Evolutionary conservation across 2,329 filamentous ascomycete species (phyloP), one percentile per base, ranked within the genome.

Genomic region (Neonectria ditissima): DNA sequence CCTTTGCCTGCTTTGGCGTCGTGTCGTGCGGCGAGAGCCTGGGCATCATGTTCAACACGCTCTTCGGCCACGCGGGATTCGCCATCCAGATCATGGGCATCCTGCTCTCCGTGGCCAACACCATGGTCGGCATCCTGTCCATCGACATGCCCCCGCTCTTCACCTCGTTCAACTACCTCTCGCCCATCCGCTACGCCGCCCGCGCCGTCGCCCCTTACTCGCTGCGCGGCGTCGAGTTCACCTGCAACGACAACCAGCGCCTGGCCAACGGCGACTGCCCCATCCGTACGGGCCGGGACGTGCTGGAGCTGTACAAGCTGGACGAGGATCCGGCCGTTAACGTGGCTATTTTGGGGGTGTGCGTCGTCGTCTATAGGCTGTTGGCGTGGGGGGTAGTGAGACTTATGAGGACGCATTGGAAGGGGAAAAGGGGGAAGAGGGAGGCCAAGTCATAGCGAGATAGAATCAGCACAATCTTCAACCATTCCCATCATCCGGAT

Each of bases 21-120:
- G 89, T 92, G 16, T 90, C 83, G 57, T 93, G 90, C 71, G 92
- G 92, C 26, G 92, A 94, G 80, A 91, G 88, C 56, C 73, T 94
- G 1, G 91, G 92, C 1, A 93, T 94, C 73, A 88, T 93, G 80
- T 94, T 94, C 81, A 93, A 93, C 79, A 93, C 91, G 0, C 79
- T 94, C 9, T 92, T 93, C 75, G 77, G 75, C 8, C 91, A 94
- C 73, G 91, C 90, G 0, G 92, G 92, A 2, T 94, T 94, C 75
- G 90, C 91, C 0, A 87, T 94, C 62, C 93, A 92, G 69, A 78
- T 92, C 59, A 92, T 90, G 67, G 89, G 86, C 1, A 84, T 92
- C 44, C 82, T 94, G 18, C 81, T 94, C 4, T 89, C 88, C 0
- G 85, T 94, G 8, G 89, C 91, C 0, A 90, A 90, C 69, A 86